Evolutionary conservation across 768 basidiomycete genomes (phyloP), one percentile per base, ranked within the genome.

Genomic region (Tulasnella sp.): DNA sequence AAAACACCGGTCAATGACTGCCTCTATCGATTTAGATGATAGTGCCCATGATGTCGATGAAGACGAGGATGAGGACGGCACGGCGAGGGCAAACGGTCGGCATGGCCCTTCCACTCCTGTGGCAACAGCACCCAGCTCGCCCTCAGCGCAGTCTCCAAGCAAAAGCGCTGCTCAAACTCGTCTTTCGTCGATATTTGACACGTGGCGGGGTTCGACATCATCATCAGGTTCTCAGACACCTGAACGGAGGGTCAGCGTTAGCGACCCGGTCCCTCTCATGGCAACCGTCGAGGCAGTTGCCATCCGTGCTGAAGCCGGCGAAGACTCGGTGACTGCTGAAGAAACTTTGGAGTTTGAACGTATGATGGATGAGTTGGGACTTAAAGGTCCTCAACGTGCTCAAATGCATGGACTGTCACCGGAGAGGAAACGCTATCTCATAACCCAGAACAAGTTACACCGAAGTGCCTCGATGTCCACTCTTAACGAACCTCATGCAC

Each of bases 361-460:
- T 39, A 79, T 87, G 73, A 75, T 92, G 65, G 78, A 86, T 60
- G 77, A 82, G 9, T 67, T 91, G 17, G 84, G 79, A 7, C 63
- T 91, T 58, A 86, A 84, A 66, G 84, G 80, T n/a, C 75, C 78
- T 1, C 78, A 79, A 61, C 77, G 84, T 36, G 70, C 70, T 2
- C 75, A 73, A 1, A 83, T 91, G 81, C 72, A 78, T 55, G 67
- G 74, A 3, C 69, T 92, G 7, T 68, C 85, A 0, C 55, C 66
- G 2, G 77, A 81, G 52, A 79, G 82, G 65, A 86, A 86, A 69
- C 75, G 74, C 45, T 81, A 80, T 55, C 68, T 92, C 1, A 69
- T 89, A 23, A 73, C 75, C 29, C 81, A 84, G 64, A 74, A 77
- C 41, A 74, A 68, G 21, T 70, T 57, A 32, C 31, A 27, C 5